Evolutionary conservation across 768 basidiomycete species (phyloP), one percentile per base, ranked within the genome.

Genomic region (Lentinula sp.): DNA sequence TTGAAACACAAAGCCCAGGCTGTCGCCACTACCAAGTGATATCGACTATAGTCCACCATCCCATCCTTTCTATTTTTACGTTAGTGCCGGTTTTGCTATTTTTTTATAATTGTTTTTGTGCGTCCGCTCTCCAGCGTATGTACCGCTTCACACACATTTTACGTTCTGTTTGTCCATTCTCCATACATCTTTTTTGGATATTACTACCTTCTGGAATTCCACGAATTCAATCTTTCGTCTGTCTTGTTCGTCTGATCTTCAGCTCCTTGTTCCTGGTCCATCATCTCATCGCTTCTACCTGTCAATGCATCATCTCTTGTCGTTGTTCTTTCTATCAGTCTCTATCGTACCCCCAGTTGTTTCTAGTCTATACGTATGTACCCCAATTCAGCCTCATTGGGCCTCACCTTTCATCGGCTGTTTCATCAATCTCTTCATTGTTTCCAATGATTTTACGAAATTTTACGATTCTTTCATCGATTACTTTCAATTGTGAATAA

Each of bases 1-100:
- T 78, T 95, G 62, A 93, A 89, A 74, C 90, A 92, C 70, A 94
- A 93, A 74, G 85, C 77, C 1, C 67, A 76, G 21, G 65, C 71
- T 11, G 60, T 76, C 28, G 57, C 67, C 10, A 62, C 66, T 43
- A 34, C 63, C 52, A 70, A 69, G 50, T 70, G 65, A 68, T 15
- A 49, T 39, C 46, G 21, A 3, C 7, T 23, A 18, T 5, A 7
- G 3, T 48, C 21, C 46, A 48, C 46, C 21, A 23, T 48, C 7
- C 46, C 21, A 48, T 18, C 4, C n/a, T 21, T 11, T 23, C 7
- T 3, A 46, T 46, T 21, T 48, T 10, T 43, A 16, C 16, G 7
- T 16, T 43, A 7, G 6, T 43, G n/a, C n/a, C 37, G 37, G 8
- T 39, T 39, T 2, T 28, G 28, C 28, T 28, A 3, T 28, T 3